Conservation (phyloP, 2,329 filamentous ascomycete genomes). For the Cladobotryum mycophilum region DNA sequence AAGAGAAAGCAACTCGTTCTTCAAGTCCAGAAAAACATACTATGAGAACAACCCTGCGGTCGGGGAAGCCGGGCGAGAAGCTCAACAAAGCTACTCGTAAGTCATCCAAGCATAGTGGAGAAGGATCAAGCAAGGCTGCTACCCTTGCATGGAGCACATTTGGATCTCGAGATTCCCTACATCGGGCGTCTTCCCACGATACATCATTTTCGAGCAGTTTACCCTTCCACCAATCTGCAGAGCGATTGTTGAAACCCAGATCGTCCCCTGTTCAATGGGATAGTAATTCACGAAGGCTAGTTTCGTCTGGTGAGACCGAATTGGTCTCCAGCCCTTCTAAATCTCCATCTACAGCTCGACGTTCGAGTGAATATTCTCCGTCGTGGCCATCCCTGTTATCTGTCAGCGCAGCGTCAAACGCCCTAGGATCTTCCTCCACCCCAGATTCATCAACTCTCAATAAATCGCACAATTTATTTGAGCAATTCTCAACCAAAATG, state of each 20-base stretch:
- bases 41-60: constrained; percentile 56
- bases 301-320: constrained; percentile 33
- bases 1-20: constrained; percentile 39
- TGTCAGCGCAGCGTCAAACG: constrained; percentile 51
- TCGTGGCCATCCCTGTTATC: constrained; percentile 42
- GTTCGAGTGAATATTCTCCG: constrained; percentile 35
- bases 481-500: neutral
- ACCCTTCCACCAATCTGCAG: constrained; percentile 22
- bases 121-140: constrained; percentile 58
- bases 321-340: constrained; percentile 20
- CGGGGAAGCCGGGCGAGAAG: constrained; percentile 40
- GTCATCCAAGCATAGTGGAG: constrained; percentile 36
- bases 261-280: constrained; percentile 44
- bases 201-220: constrained; percentile 15
- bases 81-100: constrained; percentile 33
- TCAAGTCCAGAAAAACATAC: constrained; percentile 55
- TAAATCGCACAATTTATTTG: constrained; percentile 1
- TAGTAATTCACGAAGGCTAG: constrained; percentile 47
- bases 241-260: constrained; percentile 26
- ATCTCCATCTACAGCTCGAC: constrained; percentile 24
- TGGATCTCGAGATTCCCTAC: constrained; percentile 32
- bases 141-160: constrained; percentile 54
- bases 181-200: constrained; percentile 21
- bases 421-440: constrained; percentile 33
- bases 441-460: constrained; percentile 16